Evolutionary conservation across 352 stramenopile genomes (phyloP).

Genomic region (Globisporangium sylvaticum): DNA sequence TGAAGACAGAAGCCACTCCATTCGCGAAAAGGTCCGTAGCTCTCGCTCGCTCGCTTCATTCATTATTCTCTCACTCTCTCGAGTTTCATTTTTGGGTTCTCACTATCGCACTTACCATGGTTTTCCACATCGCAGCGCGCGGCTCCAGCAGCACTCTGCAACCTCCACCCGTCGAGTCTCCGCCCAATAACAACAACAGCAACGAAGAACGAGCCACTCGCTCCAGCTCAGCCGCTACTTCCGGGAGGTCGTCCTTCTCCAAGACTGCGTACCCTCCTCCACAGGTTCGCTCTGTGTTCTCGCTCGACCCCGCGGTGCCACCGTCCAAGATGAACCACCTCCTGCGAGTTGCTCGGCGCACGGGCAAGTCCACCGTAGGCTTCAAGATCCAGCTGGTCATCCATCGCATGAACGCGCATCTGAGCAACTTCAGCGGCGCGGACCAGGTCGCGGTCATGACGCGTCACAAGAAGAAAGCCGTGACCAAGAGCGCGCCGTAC

Average conservation of each 20-base stretch:
- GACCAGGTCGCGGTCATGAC: slow-evolving; percentile 63
- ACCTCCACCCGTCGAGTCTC: background rate
- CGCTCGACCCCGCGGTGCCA: background rate
- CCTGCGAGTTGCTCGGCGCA: slow-evolving; percentile 57
- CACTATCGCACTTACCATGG: slow-evolving; percentile 6
- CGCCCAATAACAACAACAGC: slow-evolving; percentile 9
- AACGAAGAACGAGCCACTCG: background rate
- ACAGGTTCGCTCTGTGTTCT: background rate
- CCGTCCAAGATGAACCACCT: slow-evolving; percentile 54
- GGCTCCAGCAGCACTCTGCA: slow-evolving; percentile 6
- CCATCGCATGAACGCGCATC: slow-evolving; percentile 54
- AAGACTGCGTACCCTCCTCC: slow-evolving; percentile 9
- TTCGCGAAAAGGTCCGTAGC: background rate
- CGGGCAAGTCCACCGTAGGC: slow-evolving; percentile 48
- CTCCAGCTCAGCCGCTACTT: background rate
- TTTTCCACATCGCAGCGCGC: slow-evolving; percentile 7
- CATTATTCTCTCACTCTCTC: too few species aligned
- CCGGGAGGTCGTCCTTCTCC: background rate
- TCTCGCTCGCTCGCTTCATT: background rate
- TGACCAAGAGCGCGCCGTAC: slow-evolving; percentile 53
- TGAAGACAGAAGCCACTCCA: background rate
- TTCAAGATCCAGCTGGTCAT: slow-evolving; percentile 74
- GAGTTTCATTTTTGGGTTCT: slow-evolving; percentile 2
- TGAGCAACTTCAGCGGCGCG: slow-evolving; percentile 40
- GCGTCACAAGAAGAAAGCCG: slow-evolving; percentile 65